These are phyloP conservation scores for Sphaceloma murrayae DNA, from an alignment of 2,329 filamentous ascomycete species.

Conservation along the genomic window DNA sequence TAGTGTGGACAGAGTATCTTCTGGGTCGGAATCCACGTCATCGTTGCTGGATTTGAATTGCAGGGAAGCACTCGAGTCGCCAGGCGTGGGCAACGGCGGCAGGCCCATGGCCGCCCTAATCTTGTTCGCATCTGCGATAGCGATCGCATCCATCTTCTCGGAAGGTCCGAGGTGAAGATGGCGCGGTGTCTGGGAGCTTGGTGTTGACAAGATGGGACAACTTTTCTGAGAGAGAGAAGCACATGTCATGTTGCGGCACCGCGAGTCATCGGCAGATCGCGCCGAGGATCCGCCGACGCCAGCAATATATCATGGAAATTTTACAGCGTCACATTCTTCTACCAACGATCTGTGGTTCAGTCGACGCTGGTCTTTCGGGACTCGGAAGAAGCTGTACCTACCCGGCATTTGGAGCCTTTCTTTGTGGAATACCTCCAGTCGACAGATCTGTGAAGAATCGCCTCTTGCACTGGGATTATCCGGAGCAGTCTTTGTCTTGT, in stretches of 20 bases:
- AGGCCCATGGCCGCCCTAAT: constrained; percentile 82
- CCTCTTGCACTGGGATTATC: constrained; percentile 25
- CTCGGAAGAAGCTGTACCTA: constrained; percentile 72
- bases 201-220: too few species aligned
- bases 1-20: constrained; percentile 70
- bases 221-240: too few species aligned
- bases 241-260: constrained; percentile 8
- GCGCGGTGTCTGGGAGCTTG: too few species aligned
- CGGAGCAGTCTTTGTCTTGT: constrained; percentile 34
- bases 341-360: constrained; percentile 74
- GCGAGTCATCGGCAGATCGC: neutral
- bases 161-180: too few species aligned
- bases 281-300: constrained; percentile 9
- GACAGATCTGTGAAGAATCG: constrained; percentile 84
- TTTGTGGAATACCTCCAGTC: constrained; percentile 79
- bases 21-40: constrained; percentile 46
- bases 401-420: constrained; percentile 75
- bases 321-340: constrained; percentile 26
- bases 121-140: constrained; percentile 89
- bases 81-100: constrained; percentile 78
- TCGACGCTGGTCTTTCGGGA: constrained; percentile 51
- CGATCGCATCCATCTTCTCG: constrained; percentile 41
- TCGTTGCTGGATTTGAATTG: constrained; percentile 46
- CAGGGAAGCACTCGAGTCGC: constrained; percentile 43
- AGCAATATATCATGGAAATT: constrained; percentile 4